Conservation (phyloP, 2,329 filamentous ascomycete genomes). For the Sphaceloma murrayae region DNA sequence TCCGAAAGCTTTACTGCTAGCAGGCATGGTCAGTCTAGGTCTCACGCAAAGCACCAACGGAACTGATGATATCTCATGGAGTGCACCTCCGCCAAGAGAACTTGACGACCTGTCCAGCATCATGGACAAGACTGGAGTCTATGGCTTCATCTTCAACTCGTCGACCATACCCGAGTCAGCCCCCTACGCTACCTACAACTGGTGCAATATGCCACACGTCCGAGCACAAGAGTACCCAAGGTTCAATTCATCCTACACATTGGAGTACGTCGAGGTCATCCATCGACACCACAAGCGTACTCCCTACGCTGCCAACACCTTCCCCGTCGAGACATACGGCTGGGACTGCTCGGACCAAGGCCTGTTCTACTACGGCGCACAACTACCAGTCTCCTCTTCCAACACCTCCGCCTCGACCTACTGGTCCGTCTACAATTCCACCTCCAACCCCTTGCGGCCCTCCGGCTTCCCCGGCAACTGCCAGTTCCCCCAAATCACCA, state of each 20-base stretch:
- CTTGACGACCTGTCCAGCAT: slow-evolving; percentile 54
- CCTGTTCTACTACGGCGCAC: slow-evolving; percentile 59
- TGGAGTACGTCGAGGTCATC: slow-evolving; percentile 71
- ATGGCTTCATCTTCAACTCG: slow-evolving; percentile 65
- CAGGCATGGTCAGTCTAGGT: slow-evolving; percentile 8
- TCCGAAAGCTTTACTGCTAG: slow-evolving; percentile 21
- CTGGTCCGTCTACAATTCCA: slow-evolving; percentile 54
- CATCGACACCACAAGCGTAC: slow-evolving; percentile 81
- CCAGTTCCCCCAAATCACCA: slow-evolving; percentile 72
- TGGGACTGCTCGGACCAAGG: slow-evolving; percentile 66
- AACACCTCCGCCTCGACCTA: slow-evolving; percentile 49
- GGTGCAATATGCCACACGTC: slow-evolving; percentile 85
- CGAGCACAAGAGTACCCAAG: slow-evolving; percentile 52
- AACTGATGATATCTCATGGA: slow-evolving; percentile 44
- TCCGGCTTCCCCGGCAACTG: slow-evolving; percentile 63
- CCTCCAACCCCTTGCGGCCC: slow-evolving; percentile 57
- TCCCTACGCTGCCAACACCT: slow-evolving; percentile 67
- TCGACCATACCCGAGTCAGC: slow-evolving; percentile 47
- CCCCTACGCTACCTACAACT: slow-evolving; percentile 61
- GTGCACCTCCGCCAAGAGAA: slow-evolving; percentile 45
- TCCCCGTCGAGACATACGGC: slow-evolving; percentile 60
- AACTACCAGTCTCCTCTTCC: slow-evolving; percentile 36
- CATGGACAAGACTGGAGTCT: slow-evolving; percentile 51
- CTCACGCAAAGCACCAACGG: slow-evolving; percentile 12
- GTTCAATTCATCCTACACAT: slow-evolving; percentile 46